Evolutionary conservation across 805 yeast species (phyloP).

Genomic region (Candida germanica): DNA sequence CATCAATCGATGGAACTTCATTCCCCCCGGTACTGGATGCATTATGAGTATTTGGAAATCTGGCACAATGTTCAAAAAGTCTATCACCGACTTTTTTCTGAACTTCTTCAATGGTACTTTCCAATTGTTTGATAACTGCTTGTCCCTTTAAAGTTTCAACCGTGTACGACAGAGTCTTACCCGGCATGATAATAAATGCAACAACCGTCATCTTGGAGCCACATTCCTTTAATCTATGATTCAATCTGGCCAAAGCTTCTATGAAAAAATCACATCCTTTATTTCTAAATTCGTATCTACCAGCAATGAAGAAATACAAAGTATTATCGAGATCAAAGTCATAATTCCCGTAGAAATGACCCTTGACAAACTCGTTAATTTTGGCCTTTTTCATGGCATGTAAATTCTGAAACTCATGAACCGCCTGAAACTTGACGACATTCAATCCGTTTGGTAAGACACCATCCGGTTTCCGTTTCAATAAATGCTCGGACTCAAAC

Average conservation of each 20-base stretch:
- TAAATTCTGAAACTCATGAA: constrained; percentile 95
- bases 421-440: constrained; percentile 94
- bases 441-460: constrained; percentile 95
- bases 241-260: constrained; percentile 88
- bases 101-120: constrained; percentile 82
- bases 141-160: constrained; percentile 95
- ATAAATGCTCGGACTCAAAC: constrained; percentile 84
- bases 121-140: constrained; percentile 90
- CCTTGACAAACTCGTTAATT: constrained; percentile 90
- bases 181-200: constrained; percentile 98
- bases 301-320: constrained; percentile 92
- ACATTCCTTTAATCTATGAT: constrained; percentile 75
- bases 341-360: constrained; percentile 95
- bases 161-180: constrained; percentile 88
- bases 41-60: constrained; percentile 44
- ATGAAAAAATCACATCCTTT: constrained; percentile 96
- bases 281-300: constrained; percentile 93
- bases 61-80: constrained; percentile 85
- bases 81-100: constrained; percentile 83
- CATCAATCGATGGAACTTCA: constrained; percentile 77
- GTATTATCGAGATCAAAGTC: constrained; percentile 95
- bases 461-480: constrained; percentile 96
- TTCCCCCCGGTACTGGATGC: constrained; percentile 43
- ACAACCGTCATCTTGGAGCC: constrained; percentile 91
- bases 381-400: constrained; percentile 90